Base-by-base conservation (phyloP, 805 yeast genomes). In the Metahyphopichia silvanorum region DNA sequence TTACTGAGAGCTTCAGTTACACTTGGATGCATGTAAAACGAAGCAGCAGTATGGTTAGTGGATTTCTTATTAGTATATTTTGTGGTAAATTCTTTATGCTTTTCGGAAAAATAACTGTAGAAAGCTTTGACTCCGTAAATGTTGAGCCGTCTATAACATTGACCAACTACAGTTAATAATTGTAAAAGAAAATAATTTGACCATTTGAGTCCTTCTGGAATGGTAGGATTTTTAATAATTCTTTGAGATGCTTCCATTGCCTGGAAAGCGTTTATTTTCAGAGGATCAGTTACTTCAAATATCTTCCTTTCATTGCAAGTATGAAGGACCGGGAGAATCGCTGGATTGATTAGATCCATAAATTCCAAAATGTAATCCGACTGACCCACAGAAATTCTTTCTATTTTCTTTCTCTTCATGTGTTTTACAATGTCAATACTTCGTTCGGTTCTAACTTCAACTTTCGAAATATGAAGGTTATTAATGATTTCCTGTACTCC, bases 391-490 rank as follows among this genome's bases (percentile, higher is more conserved):
- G 71, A 69, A 5, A 83, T 59, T 47, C 82, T 72, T 17, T 74
- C 82, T 5, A 82, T 69, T 12, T 68, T 71, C 35, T 84, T 82
- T 11, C 63, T 56, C 46, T 85, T 88, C 71, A 91, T 81, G 48
- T 89, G 87, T 49, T 73, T 79, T n/a, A 66, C 62, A 7, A 87
- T 82, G 53, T 94, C 98, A 12, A 77, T 67, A 43, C 93, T 82
- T 22, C 75, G 74, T 50, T 93, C 98, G 0, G 96, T 84, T 38
- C 98, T 66, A 14, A 89, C 77, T 53, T 91, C 97, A 26, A 88
- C 79, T 34, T 71, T 71, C 0, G 96, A 81, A 1, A 93, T 84
- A 17, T 60, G 58, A 38, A 93, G 60, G 46, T 86, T 86, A 35
- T 76, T 72, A 1, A 93, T 79, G 17, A 93, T 82, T 29, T 77